Percentiles rank a stretch among this genome's conserved stretches.
These are phyloP conservation scores for Coriolopsis trogii DNA, from an alignment of 1,284 basidiomycete species.

Conservation along the genomic window DNA sequence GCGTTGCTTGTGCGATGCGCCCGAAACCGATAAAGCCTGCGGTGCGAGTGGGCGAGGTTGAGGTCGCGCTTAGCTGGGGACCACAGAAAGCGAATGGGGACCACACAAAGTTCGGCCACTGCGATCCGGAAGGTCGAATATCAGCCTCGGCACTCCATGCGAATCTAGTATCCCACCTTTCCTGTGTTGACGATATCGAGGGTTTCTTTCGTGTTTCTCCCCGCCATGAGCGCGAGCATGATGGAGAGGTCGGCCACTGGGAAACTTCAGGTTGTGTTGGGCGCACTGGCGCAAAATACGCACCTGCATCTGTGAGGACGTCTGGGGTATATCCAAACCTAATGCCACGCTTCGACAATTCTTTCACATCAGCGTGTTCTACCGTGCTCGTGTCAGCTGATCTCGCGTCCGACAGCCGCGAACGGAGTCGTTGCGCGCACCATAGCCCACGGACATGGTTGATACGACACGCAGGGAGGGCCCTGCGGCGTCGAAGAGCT, in stretches of 20 bases:
- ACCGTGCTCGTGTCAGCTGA: neutral
- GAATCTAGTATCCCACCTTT: conserved; percentile 45
- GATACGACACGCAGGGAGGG: conserved; percentile 77
- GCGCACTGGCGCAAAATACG: conserved; percentile 18
- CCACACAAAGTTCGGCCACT: conserved; percentile 75
- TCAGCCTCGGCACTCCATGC: neutral
- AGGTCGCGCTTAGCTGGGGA: conserved; percentile 68
- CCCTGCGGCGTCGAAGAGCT: conserved; percentile 75
- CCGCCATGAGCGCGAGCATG: conserved; percentile 91
- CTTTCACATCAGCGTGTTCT: conserved; percentile 83
- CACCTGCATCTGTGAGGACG: conserved; percentile 86
- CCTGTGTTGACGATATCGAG: conserved; percentile 70
- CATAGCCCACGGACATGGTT: conserved; percentile 90
- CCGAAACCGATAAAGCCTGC: conserved; percentile 95
- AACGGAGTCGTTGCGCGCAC: conserved; percentile 42
- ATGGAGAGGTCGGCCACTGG: conserved; percentile 86
- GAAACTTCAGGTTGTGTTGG: neutral
- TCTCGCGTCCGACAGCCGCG: no score
- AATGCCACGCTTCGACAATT: conserved; percentile 67
- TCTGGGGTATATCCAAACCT: conserved; percentile 91
- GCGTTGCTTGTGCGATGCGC: conserved; percentile 83
- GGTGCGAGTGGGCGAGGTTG: conserved; percentile 58
- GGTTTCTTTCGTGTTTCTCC: conserved; percentile 73
- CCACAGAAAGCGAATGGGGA: conserved; percentile 82
- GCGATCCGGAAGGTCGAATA: neutral